Conservation (phyloP, 768 basidiomycete species). For the Tulasnella sp. region DNA sequence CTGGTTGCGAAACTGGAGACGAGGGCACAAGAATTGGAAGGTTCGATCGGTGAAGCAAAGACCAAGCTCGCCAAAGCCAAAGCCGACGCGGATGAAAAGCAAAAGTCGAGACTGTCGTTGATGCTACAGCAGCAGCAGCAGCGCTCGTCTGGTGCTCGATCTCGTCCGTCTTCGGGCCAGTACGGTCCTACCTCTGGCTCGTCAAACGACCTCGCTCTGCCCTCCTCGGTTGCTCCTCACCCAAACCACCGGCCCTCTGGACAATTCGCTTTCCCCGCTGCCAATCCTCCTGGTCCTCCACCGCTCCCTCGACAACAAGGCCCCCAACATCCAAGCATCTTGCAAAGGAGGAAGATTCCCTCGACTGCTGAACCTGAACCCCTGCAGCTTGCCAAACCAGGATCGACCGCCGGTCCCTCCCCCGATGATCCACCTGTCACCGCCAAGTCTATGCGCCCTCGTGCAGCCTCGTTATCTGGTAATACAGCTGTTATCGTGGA, state of each 20-base stretch:
- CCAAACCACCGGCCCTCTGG: neutral
- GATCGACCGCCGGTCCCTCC: neutral
- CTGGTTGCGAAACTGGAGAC: slow-evolving; percentile 52
- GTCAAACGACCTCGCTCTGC: neutral
- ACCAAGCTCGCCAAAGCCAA: slow-evolving; percentile 51
- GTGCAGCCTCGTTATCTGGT: slow-evolving; percentile 9
- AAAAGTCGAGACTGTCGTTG: slow-evolving; percentile 31
- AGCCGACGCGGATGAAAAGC: slow-evolving; percentile 45
- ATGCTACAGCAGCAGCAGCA: slow-evolving; percentile 12
- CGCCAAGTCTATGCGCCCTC: neutral
- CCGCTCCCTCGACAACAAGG: neutral
- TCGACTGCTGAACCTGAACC: neutral
- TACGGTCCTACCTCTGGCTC: neutral
- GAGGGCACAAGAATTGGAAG: slow-evolving; percentile 67
- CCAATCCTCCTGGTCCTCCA: neutral
- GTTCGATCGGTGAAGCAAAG: slow-evolving; percentile 54
- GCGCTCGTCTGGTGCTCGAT: neutral
- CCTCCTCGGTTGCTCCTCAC: neutral
- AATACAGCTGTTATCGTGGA: slow-evolving; percentile 4
- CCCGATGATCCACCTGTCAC: neutral
- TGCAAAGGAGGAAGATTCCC: slow-evolving; percentile 14
- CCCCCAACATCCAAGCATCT: neutral
- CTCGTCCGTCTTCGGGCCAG: neutral
- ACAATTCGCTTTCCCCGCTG: neutral
- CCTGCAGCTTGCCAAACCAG: neutral